These are phyloP conservation scores for Inonotus obliquus DNA, from an alignment of 1,284 basidiomycete genomes.

Conservation along the genomic window DNA sequence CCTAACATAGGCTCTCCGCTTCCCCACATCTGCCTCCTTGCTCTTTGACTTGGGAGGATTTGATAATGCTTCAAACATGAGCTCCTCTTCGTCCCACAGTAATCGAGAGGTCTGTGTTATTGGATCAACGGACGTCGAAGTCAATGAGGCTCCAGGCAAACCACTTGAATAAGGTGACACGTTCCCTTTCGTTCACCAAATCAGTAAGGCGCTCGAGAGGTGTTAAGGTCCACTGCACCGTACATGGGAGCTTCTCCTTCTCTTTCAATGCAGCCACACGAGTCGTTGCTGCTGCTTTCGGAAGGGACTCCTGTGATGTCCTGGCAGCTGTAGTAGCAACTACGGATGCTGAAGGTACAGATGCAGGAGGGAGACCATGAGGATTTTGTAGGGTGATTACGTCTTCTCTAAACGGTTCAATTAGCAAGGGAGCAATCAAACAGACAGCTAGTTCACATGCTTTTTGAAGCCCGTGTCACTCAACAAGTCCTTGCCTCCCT, in stretches of 20 bases:
- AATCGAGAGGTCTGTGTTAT: slow-evolving; percentile 74
- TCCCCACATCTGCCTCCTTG: slow-evolving; percentile 89
- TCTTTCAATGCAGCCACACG: slow-evolving; percentile 37
- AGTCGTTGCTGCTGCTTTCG: slow-evolving; percentile 30
- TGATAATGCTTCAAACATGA: slow-evolving; percentile 89
- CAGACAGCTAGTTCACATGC: slow-evolving; percentile 32
- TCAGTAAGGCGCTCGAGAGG: background rate
- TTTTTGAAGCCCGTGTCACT: slow-evolving; percentile 84
- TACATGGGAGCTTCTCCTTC: slow-evolving; percentile 64
- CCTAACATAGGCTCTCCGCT: slow-evolving; percentile 85
- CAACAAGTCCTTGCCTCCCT: slow-evolving; percentile 82
- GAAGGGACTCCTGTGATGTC: slow-evolving; percentile 30
- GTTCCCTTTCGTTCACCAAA: slow-evolving; percentile 58
- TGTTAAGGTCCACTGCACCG: slow-evolving; percentile 24
- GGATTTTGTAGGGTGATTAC: slow-evolving; percentile 90
- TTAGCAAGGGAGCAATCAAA: background rate
- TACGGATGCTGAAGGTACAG: slow-evolving; percentile 36
- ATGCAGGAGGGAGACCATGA: slow-evolving; percentile 62
- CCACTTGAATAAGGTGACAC: slow-evolving; percentile 88
- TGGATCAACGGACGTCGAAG: slow-evolving; percentile 87
- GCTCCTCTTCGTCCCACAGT: slow-evolving; percentile 90
- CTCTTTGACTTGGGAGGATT: slow-evolving; percentile 74
- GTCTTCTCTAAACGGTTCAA: slow-evolving; percentile 55
- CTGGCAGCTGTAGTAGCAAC: slow-evolving; percentile 27
- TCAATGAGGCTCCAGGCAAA: slow-evolving; percentile 88